Evolutionary conservation across 306 rosid genomes (phyloP).

Genomic region (Prunus fruticosa): DNA sequence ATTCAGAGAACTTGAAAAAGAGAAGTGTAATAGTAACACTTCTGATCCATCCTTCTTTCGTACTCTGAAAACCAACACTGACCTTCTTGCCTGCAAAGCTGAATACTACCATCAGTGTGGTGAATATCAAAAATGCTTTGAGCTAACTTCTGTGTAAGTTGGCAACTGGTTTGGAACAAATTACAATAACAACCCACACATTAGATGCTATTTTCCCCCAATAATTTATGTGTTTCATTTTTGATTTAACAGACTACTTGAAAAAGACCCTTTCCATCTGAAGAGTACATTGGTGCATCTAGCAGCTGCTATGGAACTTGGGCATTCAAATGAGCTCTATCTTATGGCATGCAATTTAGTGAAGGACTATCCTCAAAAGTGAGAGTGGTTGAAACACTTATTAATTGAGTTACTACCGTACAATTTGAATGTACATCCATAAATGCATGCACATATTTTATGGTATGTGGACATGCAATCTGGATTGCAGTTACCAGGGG

Average conservation of each 20-base stretch:
- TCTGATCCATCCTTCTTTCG: conserved; percentile 60
- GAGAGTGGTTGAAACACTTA: conserved; percentile 27
- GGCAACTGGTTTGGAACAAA: conserved; percentile 24
- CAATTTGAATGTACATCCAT: neutral
- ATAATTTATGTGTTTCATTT: conserved; percentile 4
- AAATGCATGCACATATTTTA: neutral
- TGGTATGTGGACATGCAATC: neutral
- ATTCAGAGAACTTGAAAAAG: conserved; percentile 79
- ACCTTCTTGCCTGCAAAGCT: conserved; percentile 94
- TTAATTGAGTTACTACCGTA: neutral
- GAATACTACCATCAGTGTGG: conserved; percentile 95
- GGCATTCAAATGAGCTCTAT: conserved; percentile 94
- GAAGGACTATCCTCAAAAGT: conserved; percentile 98
- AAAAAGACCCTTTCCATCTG: conserved; percentile 91
- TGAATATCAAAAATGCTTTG: conserved; percentile 97
- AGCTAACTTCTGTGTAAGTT: conserved; percentile 84
- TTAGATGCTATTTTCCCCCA: neutral
- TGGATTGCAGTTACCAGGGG: neutral
- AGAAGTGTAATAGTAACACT: conserved; percentile 59
- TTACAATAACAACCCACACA: neutral
- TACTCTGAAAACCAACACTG: conserved; percentile 73
- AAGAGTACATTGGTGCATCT: conserved; percentile 89
- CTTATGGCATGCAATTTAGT: conserved; percentile 94
- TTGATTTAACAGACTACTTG: conserved; percentile 66
- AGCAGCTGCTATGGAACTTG: conserved; percentile 97